phyloP scores from a whole-genome alignment of 208 protist genomes.

The Crithidia sp. region DNA sequence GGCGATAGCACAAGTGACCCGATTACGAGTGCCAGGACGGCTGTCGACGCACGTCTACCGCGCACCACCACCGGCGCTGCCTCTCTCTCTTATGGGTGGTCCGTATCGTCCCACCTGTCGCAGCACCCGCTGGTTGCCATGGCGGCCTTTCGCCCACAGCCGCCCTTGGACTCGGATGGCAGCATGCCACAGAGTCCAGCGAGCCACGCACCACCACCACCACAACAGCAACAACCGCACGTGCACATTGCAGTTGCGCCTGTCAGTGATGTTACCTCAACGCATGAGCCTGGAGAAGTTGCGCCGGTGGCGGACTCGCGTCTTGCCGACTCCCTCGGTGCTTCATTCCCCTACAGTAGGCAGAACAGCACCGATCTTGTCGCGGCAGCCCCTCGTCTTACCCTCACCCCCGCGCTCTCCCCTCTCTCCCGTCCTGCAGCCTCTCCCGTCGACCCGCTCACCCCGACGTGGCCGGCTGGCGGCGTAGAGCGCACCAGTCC shows the following conservation, averaged over 20 bases:
- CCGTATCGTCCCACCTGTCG: not conserved
- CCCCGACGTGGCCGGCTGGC: not conserved
- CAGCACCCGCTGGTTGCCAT: not conserved
- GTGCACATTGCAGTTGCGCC: not conserved
- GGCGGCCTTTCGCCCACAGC: too few species aligned
- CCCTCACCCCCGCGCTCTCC: not conserved
- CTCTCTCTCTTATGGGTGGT: not conserved
- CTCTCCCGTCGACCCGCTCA: not conserved
- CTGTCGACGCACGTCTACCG: not conserved
- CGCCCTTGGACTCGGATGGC: too few species aligned
- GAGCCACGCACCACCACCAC: not conserved
- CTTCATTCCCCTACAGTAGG: too few species aligned
- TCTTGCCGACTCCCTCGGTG: too few species aligned
- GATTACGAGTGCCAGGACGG: not conserved
- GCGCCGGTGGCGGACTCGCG: too few species aligned
- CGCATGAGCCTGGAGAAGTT: too few species aligned
- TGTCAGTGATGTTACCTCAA: too few species aligned
- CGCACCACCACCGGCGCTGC: not conserved
- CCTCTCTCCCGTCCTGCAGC: not conserved
- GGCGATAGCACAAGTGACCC: not conserved
- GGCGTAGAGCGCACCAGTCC: not conserved
- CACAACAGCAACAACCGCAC: not conserved
- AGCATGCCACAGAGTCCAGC: not conserved
- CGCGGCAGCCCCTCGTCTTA: not conserved
- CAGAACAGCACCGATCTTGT: too few species aligned